Evolutionary conservation across 164 flowering plant genomes (phyloP).

Genomic region (Tinospora cordifolia): DNA sequence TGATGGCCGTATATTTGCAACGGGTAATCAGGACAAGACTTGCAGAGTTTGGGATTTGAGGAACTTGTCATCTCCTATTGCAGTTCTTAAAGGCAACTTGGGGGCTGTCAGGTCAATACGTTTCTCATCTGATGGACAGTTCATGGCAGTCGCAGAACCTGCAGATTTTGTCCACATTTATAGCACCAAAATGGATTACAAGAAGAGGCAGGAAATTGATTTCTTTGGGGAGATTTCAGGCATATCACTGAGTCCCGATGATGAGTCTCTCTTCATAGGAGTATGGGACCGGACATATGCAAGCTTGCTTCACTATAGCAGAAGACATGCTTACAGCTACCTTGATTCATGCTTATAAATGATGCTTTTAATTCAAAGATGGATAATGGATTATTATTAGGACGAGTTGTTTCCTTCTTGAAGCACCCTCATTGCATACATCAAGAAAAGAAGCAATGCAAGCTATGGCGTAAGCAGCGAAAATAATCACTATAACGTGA

Average conservation of each 20-base stretch:
- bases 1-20: constrained; percentile 48
- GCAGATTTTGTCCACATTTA: constrained; percentile 65
- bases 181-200: constrained; percentile 31
- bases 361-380: not conserved
- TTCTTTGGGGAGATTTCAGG: constrained; percentile 72
- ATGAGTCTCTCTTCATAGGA: constrained; percentile 50
- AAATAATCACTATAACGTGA: not conserved
- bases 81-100: constrained; percentile 46
- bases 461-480: not conserved
- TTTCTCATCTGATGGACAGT: constrained; percentile 52
- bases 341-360: constrained; percentile 33
- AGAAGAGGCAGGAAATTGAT: constrained; percentile 53
- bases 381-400: not conserved
- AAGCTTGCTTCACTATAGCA: constrained; percentile 51
- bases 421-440: not conserved
- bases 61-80: constrained; percentile 33
- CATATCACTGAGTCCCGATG: constrained; percentile 54
- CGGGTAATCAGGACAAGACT: constrained; percentile 67
- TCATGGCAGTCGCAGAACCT: constrained; percentile 55
- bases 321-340: constrained; percentile 34
- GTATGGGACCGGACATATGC: constrained; percentile 66
- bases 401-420: not conserved
- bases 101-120: constrained; percentile 54
- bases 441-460: not conserved
- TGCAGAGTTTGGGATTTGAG: constrained; percentile 62